A percentile compares a stretch with the other conserved stretches of the same genome.
phyloP scores from a whole-genome alignment of 1,284 basidiomycete genomes.

The Cystobasidium pallidum region DNA sequence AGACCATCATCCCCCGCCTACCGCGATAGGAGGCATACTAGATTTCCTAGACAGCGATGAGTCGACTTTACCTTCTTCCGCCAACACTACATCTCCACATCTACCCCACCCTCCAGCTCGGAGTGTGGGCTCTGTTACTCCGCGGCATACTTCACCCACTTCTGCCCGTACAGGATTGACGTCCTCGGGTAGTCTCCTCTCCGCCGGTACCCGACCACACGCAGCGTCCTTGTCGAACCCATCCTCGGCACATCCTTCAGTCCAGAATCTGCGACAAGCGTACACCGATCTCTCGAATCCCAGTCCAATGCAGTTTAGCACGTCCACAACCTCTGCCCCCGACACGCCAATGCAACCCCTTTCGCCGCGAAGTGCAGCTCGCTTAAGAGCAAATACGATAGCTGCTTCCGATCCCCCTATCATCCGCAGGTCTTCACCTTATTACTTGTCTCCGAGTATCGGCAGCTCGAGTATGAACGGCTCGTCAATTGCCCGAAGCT shows the following conservation, averaged over 20 bases:
- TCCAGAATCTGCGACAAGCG: constrained; percentile 35
- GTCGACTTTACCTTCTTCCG: constrained; percentile 7
- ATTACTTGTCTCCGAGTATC: constrained; percentile 16
- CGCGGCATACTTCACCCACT: constrained; percentile 12
- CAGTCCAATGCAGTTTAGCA: neutral
- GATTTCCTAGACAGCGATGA: constrained; percentile 41
- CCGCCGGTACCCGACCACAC: constrained; percentile 6
- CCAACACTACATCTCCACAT: neutral
- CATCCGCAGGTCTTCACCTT: constrained; percentile 25
- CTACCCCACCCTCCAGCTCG: neutral
- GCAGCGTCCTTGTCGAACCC: constrained; percentile 33
- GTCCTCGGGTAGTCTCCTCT: neutral
- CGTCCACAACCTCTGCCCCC: constrained; percentile 18
- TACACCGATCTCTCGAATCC: constrained; percentile 24
- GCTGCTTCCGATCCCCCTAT: constrained; percentile 22
- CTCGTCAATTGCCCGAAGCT: neutral
- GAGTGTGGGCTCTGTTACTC: neutral
- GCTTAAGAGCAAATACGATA: constrained; percentile 34
- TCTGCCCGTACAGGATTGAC: constrained; percentile 3
- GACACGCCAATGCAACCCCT: constrained; percentile 2
- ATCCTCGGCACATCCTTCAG: constrained; percentile 38
- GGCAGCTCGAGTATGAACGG: constrained; percentile 13
- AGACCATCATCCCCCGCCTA: constrained; percentile 30
- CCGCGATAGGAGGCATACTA: constrained; percentile 37
- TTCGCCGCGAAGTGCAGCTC: constrained; percentile 19